phyloP scores from a whole-genome alignment of 2,329 filamentous ascomycete genomes.

The Diaporthe humulicola region DNA sequence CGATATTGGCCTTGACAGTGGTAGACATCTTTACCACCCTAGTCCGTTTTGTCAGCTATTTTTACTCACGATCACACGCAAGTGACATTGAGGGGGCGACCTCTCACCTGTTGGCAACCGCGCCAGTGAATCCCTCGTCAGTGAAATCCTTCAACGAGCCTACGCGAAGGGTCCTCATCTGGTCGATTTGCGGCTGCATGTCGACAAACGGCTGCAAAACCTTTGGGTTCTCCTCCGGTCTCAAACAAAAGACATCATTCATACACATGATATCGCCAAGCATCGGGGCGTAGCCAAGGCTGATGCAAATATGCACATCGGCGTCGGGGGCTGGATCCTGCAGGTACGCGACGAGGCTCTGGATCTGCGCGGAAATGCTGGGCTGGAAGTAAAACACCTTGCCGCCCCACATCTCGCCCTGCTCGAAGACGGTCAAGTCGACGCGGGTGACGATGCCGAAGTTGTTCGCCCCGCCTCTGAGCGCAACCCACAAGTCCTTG shows the following conservation, averaged over 20 bases:
- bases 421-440: neutral
- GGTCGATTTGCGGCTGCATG: constrained; percentile 40
- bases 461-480: constrained; percentile 15
- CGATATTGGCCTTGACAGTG: neutral
- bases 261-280: constrained; percentile 29
- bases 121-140: constrained; percentile 38
- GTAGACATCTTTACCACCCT: neutral
- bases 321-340: constrained; percentile 21
- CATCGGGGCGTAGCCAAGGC: constrained; percentile 39
- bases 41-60: neutral
- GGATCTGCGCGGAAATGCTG: neutral
- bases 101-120: constrained; percentile 30
- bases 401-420: neutral
- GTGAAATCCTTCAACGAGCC: constrained; percentile 39
- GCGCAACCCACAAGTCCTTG: neutral
- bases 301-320: constrained; percentile 39
- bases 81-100: neutral
- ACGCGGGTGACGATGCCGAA: neutral
- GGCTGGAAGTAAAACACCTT: neutral
- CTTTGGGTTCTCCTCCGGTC: constrained; percentile 38
- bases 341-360: constrained; percentile 9
- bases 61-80: neutral
- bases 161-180: constrained; percentile 40
- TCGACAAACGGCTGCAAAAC: constrained; percentile 41
- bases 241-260: constrained; percentile 38